A percentile compares a stretch with the other conserved stretches of the same genome.
Conservation (phyloP, 2,329 filamentous ascomycete genomes). For the Ambrosiella beaveri region DNA sequence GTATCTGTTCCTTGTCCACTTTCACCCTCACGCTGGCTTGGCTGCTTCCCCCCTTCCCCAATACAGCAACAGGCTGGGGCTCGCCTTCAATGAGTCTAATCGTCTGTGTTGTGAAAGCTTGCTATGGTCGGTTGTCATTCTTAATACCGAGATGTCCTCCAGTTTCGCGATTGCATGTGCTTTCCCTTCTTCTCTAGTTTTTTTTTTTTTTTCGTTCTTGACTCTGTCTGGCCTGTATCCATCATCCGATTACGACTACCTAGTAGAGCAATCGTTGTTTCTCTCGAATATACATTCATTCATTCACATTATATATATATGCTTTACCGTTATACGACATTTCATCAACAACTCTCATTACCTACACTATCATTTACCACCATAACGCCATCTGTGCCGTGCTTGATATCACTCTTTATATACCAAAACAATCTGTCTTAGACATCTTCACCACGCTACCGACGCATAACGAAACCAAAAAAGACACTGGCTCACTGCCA, state of each 20-base stretch:
- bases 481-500: neutral
- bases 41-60: neutral
- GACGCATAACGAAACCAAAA: neutral
- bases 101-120: neutral
- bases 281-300: neutral
- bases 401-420: neutral
- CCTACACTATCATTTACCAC: neutral
- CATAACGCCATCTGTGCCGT: neutral
- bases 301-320: neutral
- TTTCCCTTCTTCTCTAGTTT: neutral
- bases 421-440: neutral
- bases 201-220: neutral
- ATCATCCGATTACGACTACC: neutral
- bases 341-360: neutral
- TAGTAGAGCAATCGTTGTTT: neutral
- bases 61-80: neutral
- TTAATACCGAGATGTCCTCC: conserved; percentile 2
- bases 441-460: neutral
- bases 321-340: neutral
- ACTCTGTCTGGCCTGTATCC: neutral
- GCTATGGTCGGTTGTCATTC: neutral
- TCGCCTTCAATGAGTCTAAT: neutral
- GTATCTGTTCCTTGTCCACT: neutral
- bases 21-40: neutral
- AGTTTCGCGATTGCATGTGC: neutral